A percentile compares a stretch with the other conserved stretches of the same genome.
Conservation (phyloP, 148 eudicot species). For the Vaccinium corymbosum region DNA sequence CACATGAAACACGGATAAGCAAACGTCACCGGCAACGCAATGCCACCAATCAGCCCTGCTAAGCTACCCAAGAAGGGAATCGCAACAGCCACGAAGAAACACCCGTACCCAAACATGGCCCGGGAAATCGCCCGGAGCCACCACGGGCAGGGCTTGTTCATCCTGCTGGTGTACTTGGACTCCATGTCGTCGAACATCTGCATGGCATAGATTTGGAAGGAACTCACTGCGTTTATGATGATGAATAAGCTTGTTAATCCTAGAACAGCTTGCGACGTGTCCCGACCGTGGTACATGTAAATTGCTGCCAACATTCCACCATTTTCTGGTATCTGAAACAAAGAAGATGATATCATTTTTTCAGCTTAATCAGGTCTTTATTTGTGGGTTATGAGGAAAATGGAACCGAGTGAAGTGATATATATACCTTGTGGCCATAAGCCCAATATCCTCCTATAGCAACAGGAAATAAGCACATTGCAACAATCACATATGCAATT, state of each 20-base stretch:
- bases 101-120: slow-evolving; percentile 22
- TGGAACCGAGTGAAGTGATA: background rate
- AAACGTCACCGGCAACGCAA: slow-evolving; percentile 29
- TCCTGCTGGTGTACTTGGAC: slow-evolving; percentile 16
- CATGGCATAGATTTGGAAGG: slow-evolving; percentile 42
- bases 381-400: background rate
- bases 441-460: slow-evolving; percentile 23
- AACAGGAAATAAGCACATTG: slow-evolving; percentile 18
- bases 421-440: slow-evolving; percentile 15
- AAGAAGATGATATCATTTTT: background rate
- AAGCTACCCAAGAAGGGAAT: slow-evolving; percentile 37
- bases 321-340: slow-evolving; percentile 28
- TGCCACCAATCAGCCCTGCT: slow-evolving; percentile 25
- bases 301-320: slow-evolving; percentile 30
- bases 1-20: slow-evolving; percentile 50
- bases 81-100: slow-evolving; percentile 26
- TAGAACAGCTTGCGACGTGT: slow-evolving; percentile 17
- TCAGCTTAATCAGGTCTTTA: background rate
- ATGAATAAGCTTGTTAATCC: slow-evolving; percentile 24
- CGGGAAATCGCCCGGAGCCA: slow-evolving; percentile 24
- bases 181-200: slow-evolving; percentile 38
- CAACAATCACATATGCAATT: slow-evolving; percentile 13
- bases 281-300: slow-evolving; percentile 18
- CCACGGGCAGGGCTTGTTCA: slow-evolving; percentile 22
- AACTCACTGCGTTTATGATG: slow-evolving; percentile 26